Base-by-base conservation (phyloP, 768 basidiomycete genomes). In the Lactarius hatsudake region DNA sequence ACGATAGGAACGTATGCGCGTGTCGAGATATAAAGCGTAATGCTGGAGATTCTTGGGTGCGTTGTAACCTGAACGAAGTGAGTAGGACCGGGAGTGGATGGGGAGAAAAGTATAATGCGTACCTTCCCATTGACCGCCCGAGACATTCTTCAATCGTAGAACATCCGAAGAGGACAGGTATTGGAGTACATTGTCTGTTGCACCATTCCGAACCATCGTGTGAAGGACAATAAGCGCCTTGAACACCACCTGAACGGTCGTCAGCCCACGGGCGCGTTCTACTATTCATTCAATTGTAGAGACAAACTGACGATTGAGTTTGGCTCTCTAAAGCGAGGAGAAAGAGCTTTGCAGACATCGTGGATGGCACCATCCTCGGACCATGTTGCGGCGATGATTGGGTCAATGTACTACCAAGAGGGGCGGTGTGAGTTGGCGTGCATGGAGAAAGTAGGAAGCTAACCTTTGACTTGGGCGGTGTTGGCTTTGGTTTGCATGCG, bases 401-500 rank as follows among this genome's bases (percentile, higher is more conserved):
- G 88, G 81, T 98, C 96, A 68, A 99, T 84, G 80, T 98, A 99
- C 94, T 98, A 57, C 51, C 5, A 20, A 63, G 30, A 42, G 38
- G 61, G 45, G 45, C 20, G 40, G 55, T 38, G 28, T 3, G 32
- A 38, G 20, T 36, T 58, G 13, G 2, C 38, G 43, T 12, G 13
- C 5, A 32, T 7, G 13, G 1, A 62, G 53, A 54, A 10, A 45
- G 15, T 9, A 20, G 51, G n/a, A 23, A 17, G 58, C 36, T 54
- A 67, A 94, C 96, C 85, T 99, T 99, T 70, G 94, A 79, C 80
- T 99, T 99, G 69, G 97, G 97, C 2, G 93, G 88, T 2, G 94
- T 93, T 56, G 93, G 87, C 81, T 98, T 98, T 64, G 96, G 93
- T 83, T 98, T 98, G 80, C 95, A 98, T 17, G 96, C 97, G 75